Evolutionary conservation across 2,329 filamentous ascomycete genomes (phyloP).

Genomic region (Ramularia endophylla): DNA sequence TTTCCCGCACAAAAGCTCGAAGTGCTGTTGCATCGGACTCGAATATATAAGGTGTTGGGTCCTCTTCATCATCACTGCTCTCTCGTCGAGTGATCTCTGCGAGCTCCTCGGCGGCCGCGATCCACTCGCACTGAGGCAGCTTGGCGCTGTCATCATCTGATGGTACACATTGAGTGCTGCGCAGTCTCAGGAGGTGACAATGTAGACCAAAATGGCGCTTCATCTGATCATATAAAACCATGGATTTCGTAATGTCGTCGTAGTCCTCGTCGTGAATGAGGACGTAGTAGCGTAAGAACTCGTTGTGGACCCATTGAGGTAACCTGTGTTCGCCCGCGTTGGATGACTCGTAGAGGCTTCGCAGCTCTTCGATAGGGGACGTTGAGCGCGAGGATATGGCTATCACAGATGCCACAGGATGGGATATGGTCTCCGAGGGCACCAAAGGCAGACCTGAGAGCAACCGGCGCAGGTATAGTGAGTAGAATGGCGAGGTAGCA

Average conservation of each 20-base stretch:
- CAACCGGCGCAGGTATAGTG: constrained; percentile 74
- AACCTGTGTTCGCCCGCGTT: constrained; percentile 67
- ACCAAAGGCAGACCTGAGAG: constrained; percentile 72
- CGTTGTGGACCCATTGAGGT: constrained; percentile 81
- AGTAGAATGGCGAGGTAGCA: constrained; percentile 59
- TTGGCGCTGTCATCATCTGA: constrained; percentile 87
- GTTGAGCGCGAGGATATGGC: constrained; percentile 86
- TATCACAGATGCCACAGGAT: constrained; percentile 91
- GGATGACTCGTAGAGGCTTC: constrained; percentile 79
- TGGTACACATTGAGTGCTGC: constrained; percentile 77
- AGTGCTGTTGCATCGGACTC: constrained; percentile 89
- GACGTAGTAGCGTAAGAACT: constrained; percentile 94
- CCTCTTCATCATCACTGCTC: constrained; percentile 62
- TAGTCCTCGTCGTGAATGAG: constrained; percentile 93
- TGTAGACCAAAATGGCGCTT: constrained; percentile 96
- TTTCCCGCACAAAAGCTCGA: constrained; percentile 82
- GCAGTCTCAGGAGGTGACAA: constrained; percentile 81
- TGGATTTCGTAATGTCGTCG: constrained; percentile 86
- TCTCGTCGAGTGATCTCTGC: constrained; percentile 53
- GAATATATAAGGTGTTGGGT: constrained; percentile 73
- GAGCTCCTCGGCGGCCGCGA: constrained; percentile 79
- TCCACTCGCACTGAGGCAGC: constrained; percentile 79
- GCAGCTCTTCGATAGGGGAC: constrained; percentile 77
- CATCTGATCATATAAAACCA: constrained; percentile 94
- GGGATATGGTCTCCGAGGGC: constrained; percentile 87